phyloP scores from a whole-genome alignment of 73 alveolate species.

The Effrenium voratum region DNA sequence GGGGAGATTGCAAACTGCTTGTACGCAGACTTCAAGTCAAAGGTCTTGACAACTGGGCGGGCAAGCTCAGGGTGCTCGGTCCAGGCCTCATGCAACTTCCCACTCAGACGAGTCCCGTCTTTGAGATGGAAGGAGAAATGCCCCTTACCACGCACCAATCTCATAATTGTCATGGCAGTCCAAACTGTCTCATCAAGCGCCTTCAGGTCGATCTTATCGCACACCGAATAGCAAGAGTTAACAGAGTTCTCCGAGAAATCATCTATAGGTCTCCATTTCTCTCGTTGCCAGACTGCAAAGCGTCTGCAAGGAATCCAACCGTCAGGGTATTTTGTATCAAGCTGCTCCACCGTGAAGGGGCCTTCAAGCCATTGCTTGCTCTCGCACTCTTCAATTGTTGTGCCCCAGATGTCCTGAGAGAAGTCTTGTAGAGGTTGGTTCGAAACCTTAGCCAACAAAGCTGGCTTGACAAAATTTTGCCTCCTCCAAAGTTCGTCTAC shows the following conservation, averaged over 20 bases:
- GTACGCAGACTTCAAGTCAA: conserved; percentile 11
- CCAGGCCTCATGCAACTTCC: not conserved
- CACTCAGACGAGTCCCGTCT: not conserved
- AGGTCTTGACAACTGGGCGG: not conserved
- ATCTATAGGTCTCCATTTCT: conserved; percentile 18
- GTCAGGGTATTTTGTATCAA: not conserved
- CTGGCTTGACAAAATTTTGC: not conserved
- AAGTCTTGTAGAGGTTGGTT: too few relatives aligned
- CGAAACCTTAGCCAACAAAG: not conserved
- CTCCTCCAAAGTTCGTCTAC: not conserved
- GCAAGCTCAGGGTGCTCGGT: too few relatives aligned
- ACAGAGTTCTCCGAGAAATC: not conserved
- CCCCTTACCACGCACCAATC: not conserved
- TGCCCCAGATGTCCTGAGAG: too few relatives aligned
- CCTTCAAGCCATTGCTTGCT: not conserved
- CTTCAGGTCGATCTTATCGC: not conserved
- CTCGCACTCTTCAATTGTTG: too few relatives aligned
- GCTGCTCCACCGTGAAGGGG: not conserved
- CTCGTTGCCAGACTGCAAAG: not conserved
- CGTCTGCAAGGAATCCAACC: not conserved
- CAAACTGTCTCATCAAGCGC: conserved; percentile 9
- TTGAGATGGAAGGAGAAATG: not conserved
- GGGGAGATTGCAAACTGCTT: conserved; percentile 7
- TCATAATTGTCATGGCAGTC: not conserved
- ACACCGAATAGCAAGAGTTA: not conserved